Conservation (phyloP, 2,329 filamentous ascomycete genomes). For the Macroventuria anomochaeta region DNA sequence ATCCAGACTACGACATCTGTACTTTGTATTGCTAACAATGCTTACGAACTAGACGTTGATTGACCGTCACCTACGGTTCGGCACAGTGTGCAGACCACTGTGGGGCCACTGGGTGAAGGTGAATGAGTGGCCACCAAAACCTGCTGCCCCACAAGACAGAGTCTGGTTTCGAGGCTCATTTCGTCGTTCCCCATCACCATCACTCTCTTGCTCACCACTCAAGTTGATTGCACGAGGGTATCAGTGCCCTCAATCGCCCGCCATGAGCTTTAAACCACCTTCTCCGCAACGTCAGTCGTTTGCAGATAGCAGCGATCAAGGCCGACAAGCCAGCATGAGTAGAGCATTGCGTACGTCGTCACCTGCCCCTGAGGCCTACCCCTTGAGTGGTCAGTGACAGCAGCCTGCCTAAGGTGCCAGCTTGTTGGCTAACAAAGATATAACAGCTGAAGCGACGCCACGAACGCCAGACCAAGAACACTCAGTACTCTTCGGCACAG, state of each 20-base stretch:
- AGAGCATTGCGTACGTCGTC: conserved; percentile 17
- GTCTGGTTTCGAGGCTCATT: background rate
- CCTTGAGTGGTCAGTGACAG: background rate
- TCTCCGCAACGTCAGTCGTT: background rate
- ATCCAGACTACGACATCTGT: too few relatives aligned
- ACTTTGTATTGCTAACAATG: too few relatives aligned
- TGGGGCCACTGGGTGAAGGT: conserved; percentile 13
- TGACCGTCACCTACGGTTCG: background rate
- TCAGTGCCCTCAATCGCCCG: background rate
- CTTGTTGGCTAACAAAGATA: background rate
- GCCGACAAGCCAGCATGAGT: background rate
- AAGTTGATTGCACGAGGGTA: too few relatives aligned
- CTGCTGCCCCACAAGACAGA: too few relatives aligned
- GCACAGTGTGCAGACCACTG: background rate
- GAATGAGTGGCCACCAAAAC: conserved; percentile 2
- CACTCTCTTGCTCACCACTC: background rate
- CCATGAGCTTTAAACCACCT: background rate
- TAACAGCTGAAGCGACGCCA: background rate
- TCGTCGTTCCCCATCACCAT: background rate
- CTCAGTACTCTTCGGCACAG: too few relatives aligned
- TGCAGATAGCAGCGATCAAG: background rate
- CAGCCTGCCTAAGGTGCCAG: too few relatives aligned
- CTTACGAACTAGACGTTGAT: too few relatives aligned
- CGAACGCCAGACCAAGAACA: background rate
- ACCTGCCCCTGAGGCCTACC: background rate